Evolutionary conservation across 768 basidiomycete species (phyloP).

Genomic region (Lepiota brunneoincarnata): DNA sequence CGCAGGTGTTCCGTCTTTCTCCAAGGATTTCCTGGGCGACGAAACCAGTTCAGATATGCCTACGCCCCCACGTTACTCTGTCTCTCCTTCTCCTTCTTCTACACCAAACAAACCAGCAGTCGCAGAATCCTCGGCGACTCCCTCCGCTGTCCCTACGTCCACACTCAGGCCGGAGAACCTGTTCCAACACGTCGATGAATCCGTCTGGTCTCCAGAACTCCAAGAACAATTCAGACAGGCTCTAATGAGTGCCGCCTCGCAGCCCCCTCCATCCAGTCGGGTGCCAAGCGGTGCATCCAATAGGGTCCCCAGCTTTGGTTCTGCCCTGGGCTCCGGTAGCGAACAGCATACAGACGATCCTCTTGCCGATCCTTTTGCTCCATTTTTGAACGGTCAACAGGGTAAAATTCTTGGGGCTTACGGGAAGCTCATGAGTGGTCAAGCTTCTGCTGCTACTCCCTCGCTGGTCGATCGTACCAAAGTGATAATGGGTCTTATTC

Average conservation of each 20-base stretch:
- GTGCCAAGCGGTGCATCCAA: constrained; percentile 16
- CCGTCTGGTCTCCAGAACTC: constrained; percentile 67
- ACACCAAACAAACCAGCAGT: constrained; percentile 14
- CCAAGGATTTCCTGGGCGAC: constrained; percentile 44
- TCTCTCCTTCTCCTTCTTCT: constrained; percentile 14
- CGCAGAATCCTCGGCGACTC: constrained; percentile 23
- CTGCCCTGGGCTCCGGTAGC: constrained; percentile 32
- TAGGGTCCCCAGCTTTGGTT: constrained; percentile 47
- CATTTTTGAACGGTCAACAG: constrained; percentile 11
- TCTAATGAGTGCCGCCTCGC: constrained; percentile 38
- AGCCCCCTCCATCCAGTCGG: constrained; percentile 20
- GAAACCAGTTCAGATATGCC: constrained; percentile 37
- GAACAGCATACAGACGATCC: constrained; percentile 1
- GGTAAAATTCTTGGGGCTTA: constrained; percentile 1
- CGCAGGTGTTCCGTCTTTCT: constrained; percentile 26
- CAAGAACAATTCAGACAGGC: constrained; percentile 69
- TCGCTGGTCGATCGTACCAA: constrained; percentile 18
- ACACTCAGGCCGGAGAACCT: constrained; percentile 19
- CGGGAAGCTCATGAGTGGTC: constrained; percentile 16
- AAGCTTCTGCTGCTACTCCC: constrained; percentile 20
- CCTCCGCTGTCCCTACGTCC: constrained; percentile 14
- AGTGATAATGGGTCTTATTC: constrained; percentile 58
- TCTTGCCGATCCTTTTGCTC: neutral
- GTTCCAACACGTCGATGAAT: constrained; percentile 40
- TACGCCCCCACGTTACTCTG: constrained; percentile 20